Evolutionary conservation across 352 stramenopile species (phyloP).

Genomic region (Phytophthora cactorum): DNA sequence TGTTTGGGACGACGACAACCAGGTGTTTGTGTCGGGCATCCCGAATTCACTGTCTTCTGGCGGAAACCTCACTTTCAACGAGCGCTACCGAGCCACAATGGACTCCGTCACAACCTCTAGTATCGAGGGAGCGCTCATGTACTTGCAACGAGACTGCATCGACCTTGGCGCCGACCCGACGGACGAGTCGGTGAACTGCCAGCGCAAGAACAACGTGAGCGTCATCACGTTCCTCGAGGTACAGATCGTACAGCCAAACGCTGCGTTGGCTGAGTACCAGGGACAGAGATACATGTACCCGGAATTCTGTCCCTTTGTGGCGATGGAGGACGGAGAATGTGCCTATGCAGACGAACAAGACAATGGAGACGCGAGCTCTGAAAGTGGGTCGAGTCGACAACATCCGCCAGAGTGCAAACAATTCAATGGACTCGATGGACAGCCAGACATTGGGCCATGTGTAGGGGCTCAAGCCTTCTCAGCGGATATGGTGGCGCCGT

Average conservation of each 20-base stretch:
- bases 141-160: conserved; percentile 76
- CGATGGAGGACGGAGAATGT: conserved; percentile 66
- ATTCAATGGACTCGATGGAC: conserved; percentile 62
- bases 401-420: conserved; percentile 64
- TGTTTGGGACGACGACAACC: conserved; percentile 51
- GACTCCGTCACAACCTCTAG: conserved; percentile 77
- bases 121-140: conserved; percentile 73
- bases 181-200: conserved; percentile 30
- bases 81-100: conserved; percentile 55
- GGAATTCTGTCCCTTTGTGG: conserved; percentile 76
- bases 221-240: conserved; percentile 73
- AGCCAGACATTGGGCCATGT: conserved; percentile 62
- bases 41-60: conserved; percentile 12
- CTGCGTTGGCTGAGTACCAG: conserved; percentile 70
- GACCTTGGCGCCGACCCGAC: conserved; percentile 48
- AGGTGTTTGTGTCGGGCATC: conserved; percentile 55
- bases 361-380: conserved; percentile 31
- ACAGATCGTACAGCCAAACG: conserved; percentile 61
- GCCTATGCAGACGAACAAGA: conserved; percentile 36
- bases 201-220: conserved; percentile 64
- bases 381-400: conserved; percentile 12
- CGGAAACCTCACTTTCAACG: conserved; percentile 41
- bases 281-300: conserved; percentile 61
- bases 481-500: conserved; percentile 63
- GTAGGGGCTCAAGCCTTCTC: conserved; percentile 63